Evolutionary conservation across 1,284 basidiomycete species (phyloP).

Genomic region (Pseudozyma pruni): DNA sequence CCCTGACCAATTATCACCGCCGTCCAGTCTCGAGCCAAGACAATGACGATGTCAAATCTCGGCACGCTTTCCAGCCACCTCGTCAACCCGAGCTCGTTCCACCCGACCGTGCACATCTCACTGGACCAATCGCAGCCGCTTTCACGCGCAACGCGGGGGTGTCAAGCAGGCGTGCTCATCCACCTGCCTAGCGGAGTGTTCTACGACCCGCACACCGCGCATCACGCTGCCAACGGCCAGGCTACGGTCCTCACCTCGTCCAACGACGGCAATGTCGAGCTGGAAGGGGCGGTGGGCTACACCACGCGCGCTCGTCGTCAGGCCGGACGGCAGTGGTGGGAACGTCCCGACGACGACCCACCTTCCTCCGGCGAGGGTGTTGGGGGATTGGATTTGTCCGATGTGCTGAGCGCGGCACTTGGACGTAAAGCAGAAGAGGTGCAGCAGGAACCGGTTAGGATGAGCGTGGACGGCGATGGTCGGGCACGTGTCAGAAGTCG

Average conservation of each 20-base stretch:
- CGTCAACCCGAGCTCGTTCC: conserved; percentile 10
- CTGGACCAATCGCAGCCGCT: not conserved
- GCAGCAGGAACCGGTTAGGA: not conserved
- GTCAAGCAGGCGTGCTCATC: conserved; percentile 13
- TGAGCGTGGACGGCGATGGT: not conserved
- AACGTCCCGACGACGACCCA: not conserved
- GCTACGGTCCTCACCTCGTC: conserved; percentile 2
- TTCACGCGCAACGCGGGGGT: not conserved
- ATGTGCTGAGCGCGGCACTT: not conserved
- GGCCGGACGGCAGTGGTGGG: conserved; percentile 9
- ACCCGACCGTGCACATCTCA: conserved; percentile 13
- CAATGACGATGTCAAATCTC: too few species aligned
- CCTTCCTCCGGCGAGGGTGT: not conserved
- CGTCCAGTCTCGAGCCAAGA: too few species aligned
- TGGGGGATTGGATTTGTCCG: conserved; percentile 8
- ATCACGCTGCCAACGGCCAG: not conserved
- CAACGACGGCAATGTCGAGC: conserved; percentile 1
- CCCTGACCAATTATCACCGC: too few species aligned
- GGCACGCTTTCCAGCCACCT: not conserved
- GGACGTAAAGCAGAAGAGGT: conserved; percentile 1
- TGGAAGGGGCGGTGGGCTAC: conserved; percentile 30
- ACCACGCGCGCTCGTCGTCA: not conserved
- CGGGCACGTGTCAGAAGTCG: not conserved
- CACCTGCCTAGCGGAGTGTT: conserved; percentile 31
- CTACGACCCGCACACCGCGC: conserved; percentile 33